Evolutionary conservation across 2,329 filamentous ascomycete genomes (phyloP).

Genomic region (Epicoccum sorghinum): DNA sequence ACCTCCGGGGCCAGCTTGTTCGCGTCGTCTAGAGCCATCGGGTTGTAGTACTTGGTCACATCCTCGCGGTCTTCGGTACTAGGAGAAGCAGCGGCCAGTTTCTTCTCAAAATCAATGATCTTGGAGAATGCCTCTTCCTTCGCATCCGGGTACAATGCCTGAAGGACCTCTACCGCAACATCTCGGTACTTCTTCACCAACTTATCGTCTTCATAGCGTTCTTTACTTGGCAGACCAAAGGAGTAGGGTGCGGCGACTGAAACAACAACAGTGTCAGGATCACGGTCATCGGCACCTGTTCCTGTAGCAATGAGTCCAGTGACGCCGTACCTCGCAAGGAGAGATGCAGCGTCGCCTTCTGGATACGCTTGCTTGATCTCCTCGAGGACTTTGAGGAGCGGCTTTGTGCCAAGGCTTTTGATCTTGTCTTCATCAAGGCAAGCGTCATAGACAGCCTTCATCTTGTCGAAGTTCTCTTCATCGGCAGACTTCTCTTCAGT

Average conservation of each 20-base stretch:
- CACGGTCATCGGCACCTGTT: constrained; percentile 56
- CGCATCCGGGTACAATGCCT: constrained; percentile 29
- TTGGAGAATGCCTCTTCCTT: constrained; percentile 45
- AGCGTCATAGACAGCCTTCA: constrained; percentile 68
- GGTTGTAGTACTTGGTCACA: constrained; percentile 72
- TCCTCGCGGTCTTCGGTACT: constrained; percentile 64
- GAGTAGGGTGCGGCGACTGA: constrained; percentile 57
- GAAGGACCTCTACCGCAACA: constrained; percentile 32
- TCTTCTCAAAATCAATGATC: constrained; percentile 61
- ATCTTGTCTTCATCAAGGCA: constrained; percentile 69
- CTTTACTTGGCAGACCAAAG: constrained; percentile 50
- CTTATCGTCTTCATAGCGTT: constrained; percentile 43
- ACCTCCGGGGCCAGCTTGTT: constrained; percentile 63
- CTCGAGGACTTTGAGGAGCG: constrained; percentile 63
- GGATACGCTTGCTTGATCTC: constrained; percentile 49
- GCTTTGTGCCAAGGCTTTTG: constrained; percentile 60
- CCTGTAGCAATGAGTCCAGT: constrained; percentile 34
- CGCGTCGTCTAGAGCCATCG: constrained; percentile 63
- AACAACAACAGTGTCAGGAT: constrained; percentile 60
- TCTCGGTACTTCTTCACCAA: constrained; percentile 39
- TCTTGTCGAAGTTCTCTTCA: constrained; percentile 68
- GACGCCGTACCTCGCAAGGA: constrained; percentile 56
- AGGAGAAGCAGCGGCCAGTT: constrained; percentile 65
- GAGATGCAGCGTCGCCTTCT: constrained; percentile 52
- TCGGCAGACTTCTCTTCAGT: constrained; percentile 54